Base-by-base conservation (phyloP, 768 basidiomycete genomes). In the Hygrophoropsis aurantiaca region DNA sequence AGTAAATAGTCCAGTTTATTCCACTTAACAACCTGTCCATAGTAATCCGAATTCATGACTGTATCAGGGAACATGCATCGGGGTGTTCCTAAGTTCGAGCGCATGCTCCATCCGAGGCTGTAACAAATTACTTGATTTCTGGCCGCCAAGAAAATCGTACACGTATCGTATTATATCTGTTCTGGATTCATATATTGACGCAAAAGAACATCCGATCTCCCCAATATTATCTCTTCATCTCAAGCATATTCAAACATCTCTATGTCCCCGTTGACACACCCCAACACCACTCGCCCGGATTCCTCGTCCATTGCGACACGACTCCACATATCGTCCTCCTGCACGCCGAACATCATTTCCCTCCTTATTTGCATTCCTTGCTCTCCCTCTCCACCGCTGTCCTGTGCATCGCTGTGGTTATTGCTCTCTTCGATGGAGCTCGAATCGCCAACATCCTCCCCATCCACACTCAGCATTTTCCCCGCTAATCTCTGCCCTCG, bases 401-500 rank as follows among this genome's bases (percentile, higher is more conserved):
- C 6, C 27, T 13, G 7, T 54, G 62, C 23, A 2, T 53, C 40
- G 10, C 11, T 27, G 21, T 37, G 13, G 5, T 23, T 24, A 6
- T 37, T 26, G 25, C 35, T 2, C 20, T 16, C 11, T 23, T 26
- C 16, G 13, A 42, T 26, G 15, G 26, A n/a, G 4, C 23, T 10
- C 18, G 27, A 16, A 8, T 25, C 51, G 15, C 30, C 16, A 43
- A 15, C 26, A 21, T 19, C 18, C 2, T 11, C 19, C 18, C 11
- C 20, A 34, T 24, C 34, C 10, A 3, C 33, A 23, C 18, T 25
- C 35, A 60, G 3, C 6, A 69, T 39, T 33, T 36, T 43, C n/a
- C 78, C 80, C 0, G 81, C 84, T 18, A 87, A 58, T 39, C 85
- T 72, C 59, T 88, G 85, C 0, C 84, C 82, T 7, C 60, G 68